Base-by-base conservation (phyloP, 2,329 filamentous ascomycete genomes). In the Cordyceps cicadae region DNA sequence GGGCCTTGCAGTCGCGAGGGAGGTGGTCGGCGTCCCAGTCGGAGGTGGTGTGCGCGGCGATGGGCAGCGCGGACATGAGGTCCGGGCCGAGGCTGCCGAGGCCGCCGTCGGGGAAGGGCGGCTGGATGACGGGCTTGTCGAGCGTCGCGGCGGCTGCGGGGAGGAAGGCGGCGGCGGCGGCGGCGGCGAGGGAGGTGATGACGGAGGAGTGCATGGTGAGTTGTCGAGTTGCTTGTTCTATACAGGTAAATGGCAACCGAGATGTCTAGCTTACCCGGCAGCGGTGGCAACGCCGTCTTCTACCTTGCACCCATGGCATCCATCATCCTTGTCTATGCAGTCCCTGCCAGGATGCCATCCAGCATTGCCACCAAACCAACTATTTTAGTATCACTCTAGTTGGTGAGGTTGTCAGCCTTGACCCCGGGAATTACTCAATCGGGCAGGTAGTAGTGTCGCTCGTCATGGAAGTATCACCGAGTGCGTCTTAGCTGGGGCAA, bases 1-100 rank as follows among this genome's bases (percentile, higher is more conserved):
- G 24, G 26, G 53, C 59, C 50, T 65, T 64, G 64, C 68, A 70
- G 41, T 62, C 63, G 43, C 61, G 29, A 1, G 66, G 66, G 15
- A 69, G 65, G 61, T 62, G 66, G 17, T 62, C 65, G 11, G 51
- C 19, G 3, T 58, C 64, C 68, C 68, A 70, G 45, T 66, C 59
- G 53, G 64, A 59, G 51, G 45, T 59, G 14, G 52, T 66, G 9
- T 64, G 62, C 11, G 61, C 21, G 5, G 63, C 62, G 19, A 62
- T 48, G 3, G 51, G 26, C 26, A 65, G 37, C 12, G 63, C 39
- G n/a, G 62, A 26, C 32, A 63, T 57, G 1, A 66, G 58, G 19
- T 60, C 63, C 14, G 34, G 56, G 21, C 21, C 51, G 5, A 58
- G 60, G 48, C 51, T 62, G 56, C 43, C 55, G 54, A 62, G 55